Percentiles rank a stretch among this genome's conserved stretches.
Evolutionary conservation across 768 basidiomycete genomes (phyloP).

Genomic region (Amanita muscaria): DNA sequence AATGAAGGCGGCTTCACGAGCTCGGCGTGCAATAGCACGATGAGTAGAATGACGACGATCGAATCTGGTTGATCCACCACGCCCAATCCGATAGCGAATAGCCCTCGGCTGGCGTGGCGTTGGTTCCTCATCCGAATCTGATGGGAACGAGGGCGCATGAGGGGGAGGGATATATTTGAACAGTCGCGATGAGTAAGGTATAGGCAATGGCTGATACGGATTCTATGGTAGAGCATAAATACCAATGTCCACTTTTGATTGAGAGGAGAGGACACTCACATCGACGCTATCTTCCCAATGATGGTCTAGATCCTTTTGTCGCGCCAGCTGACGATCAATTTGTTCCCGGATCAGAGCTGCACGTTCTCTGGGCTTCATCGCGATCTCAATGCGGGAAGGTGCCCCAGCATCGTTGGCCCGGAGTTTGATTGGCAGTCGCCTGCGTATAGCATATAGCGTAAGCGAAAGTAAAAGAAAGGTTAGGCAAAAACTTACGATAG

Average conservation of each 20-base stretch:
- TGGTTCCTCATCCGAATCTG: constrained; percentile 20
- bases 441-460: constrained; percentile 14
- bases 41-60: constrained; percentile 50
- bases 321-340: constrained; percentile 52
- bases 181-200: constrained; percentile 50
- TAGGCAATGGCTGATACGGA: constrained; percentile 58
- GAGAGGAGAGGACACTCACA: constrained; percentile 35
- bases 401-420: constrained; percentile 37
- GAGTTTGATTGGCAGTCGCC: constrained; percentile 46
- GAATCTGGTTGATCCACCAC: constrained; percentile 70
- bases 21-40: constrained; percentile 16
- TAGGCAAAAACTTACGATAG: constrained; percentile 21
- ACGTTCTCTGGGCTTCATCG: constrained; percentile 61
- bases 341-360: constrained; percentile 46
- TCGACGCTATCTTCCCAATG: constrained; percentile 87
- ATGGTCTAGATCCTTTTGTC: constrained; percentile 65
- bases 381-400: constrained; percentile 36
- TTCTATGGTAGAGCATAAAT: constrained; percentile 34
- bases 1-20: constrained; percentile 22
- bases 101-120: constrained; percentile 29
- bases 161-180: constrained; percentile 53
- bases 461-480: not conserved
- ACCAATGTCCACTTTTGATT: not conserved
- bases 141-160: constrained; percentile 23
- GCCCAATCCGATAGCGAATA: constrained; percentile 70